Percentiles rank a stretch among this genome's conserved stretches.
Evolutionary conservation across 257 asterid genomes (phyloP).

Genomic region (Jasminum sambac): DNA sequence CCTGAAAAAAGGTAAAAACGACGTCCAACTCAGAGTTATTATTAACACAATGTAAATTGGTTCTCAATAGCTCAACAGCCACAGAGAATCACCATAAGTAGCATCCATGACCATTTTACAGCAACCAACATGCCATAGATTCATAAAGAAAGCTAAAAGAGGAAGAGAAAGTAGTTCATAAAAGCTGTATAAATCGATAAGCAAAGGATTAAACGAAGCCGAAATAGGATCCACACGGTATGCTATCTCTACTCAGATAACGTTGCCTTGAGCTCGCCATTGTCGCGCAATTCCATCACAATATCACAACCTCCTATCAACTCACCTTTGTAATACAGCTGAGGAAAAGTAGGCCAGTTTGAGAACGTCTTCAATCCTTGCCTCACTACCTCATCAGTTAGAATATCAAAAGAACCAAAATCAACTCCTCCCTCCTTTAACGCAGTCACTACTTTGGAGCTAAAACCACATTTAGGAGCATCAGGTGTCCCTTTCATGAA

Average conservation of each 20-base stretch:
- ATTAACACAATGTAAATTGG: too few relatives aligned
- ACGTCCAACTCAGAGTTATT: too few relatives aligned
- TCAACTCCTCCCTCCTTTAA: constrained; percentile 65
- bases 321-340: constrained; percentile 91
- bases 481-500: constrained; percentile 93
- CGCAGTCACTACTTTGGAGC: constrained; percentile 87
- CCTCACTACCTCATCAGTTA: constrained; percentile 83
- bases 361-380: constrained; percentile 83
- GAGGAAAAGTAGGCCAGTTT: constrained; percentile 98
- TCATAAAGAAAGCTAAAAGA: not conserved
- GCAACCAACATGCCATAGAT: not conserved
- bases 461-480: constrained; percentile 81
- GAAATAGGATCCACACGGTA: not conserved
- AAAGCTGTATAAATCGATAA: not conserved
- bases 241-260: constrained; percentile 50
- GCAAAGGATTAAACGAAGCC: not conserved
- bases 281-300: constrained; percentile 63
- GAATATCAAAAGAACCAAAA: constrained; percentile 86
- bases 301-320: constrained; percentile 95
- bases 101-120: not conserved
- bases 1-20: too few relatives aligned
- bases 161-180: not conserved
- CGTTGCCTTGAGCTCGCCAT: constrained; percentile 71
- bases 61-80: not conserved
- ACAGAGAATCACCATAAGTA: not conserved